These are phyloP conservation scores for Singerocomus rubriflavus DNA, from an alignment of 1,284 basidiomycete species.

Conservation along the genomic window DNA sequence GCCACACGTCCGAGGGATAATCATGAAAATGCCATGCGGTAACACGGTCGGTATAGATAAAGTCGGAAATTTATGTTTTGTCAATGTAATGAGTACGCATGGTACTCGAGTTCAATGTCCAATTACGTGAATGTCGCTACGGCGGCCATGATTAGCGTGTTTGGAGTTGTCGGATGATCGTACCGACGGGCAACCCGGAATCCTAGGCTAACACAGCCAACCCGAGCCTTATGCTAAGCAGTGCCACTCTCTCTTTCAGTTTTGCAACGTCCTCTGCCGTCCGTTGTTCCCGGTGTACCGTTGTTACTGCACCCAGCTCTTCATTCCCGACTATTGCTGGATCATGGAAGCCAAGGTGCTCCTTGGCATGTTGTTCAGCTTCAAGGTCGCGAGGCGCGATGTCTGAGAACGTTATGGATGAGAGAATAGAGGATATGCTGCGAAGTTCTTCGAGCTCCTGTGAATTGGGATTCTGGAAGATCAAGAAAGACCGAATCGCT, in stretches of 20 bases:
- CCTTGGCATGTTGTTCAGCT: slow-evolving; percentile 66
- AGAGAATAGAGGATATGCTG: slow-evolving; percentile 51
- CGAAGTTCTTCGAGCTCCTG: slow-evolving; percentile 42
- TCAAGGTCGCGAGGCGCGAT: slow-evolving; percentile 68
- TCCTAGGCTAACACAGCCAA: slow-evolving; percentile 27
- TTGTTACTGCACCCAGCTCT: slow-evolving; percentile 39
- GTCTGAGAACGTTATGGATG: slow-evolving; percentile 59
- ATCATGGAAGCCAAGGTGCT: slow-evolving; percentile 49
- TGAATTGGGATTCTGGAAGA: slow-evolving; percentile 19
- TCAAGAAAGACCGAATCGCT: slow-evolving; percentile 55
- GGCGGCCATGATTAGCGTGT: neutral
- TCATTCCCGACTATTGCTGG: slow-evolving; percentile 38
- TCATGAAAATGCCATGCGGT: slow-evolving; percentile 7
- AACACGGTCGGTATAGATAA: neutral
- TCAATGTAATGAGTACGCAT: slow-evolving; percentile 3
- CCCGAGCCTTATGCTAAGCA: slow-evolving; percentile 34
- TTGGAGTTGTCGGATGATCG: neutral
- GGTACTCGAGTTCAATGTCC: neutral
- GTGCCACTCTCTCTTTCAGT: slow-evolving; percentile 41
- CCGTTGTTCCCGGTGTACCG: slow-evolving; percentile 19
- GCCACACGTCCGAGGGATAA: slow-evolving; percentile 26
- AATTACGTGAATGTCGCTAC: neutral
- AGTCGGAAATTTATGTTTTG: neutral
- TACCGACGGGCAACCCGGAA: neutral
- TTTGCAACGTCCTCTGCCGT: slow-evolving; percentile 42